A percentile compares a stretch with the other conserved stretches of the same genome.
Evolutionary conservation across 768 basidiomycete species (phyloP).

Genomic region (Glaciozyma martinii): DNA sequence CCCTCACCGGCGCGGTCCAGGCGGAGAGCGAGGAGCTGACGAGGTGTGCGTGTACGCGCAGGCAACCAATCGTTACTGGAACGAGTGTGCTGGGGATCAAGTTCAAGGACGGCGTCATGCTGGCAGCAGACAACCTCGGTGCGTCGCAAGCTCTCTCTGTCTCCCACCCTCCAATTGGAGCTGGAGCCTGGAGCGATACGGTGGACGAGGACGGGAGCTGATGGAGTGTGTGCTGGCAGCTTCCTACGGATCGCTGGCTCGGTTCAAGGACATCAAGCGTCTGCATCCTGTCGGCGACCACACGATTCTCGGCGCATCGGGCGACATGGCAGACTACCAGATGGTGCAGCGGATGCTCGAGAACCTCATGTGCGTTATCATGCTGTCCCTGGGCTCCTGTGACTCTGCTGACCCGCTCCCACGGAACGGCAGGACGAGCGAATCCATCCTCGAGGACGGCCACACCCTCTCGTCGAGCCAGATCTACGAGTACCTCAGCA

Average conservation of each 20-base stretch:
- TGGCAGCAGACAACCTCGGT: conserved; percentile 98
- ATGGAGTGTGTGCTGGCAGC: conserved; percentile 44
- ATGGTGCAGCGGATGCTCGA: conserved; percentile 75
- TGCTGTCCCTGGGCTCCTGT: too few species aligned
- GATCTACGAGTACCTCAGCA: conserved; percentile 83
- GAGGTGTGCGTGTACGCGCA: background rate
- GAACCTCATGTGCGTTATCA: conserved; percentile 49
- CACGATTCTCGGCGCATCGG: conserved; percentile 83
- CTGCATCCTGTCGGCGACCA: conserved; percentile 71
- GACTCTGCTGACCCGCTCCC: background rate
- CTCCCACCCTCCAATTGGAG: background rate
- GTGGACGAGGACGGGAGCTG: background rate
- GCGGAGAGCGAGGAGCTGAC: background rate
- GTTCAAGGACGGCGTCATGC: conserved; percentile 94
- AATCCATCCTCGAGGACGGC: conserved; percentile 71
- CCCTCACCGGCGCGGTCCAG: background rate
- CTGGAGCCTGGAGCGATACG: background rate
- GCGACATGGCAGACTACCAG: conserved; percentile 98
- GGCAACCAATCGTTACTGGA: conserved; percentile 86
- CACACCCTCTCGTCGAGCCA: conserved; percentile 76
- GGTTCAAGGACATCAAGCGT: conserved; percentile 89
- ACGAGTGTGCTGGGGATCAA: conserved; percentile 91
- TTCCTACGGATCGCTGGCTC: conserved; percentile 92
- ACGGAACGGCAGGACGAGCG: conserved; percentile 45
- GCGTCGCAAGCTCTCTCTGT: conserved; percentile 29